Conservation (phyloP, 352 stramenopile species). For the Pythium brachiatum region DNA sequence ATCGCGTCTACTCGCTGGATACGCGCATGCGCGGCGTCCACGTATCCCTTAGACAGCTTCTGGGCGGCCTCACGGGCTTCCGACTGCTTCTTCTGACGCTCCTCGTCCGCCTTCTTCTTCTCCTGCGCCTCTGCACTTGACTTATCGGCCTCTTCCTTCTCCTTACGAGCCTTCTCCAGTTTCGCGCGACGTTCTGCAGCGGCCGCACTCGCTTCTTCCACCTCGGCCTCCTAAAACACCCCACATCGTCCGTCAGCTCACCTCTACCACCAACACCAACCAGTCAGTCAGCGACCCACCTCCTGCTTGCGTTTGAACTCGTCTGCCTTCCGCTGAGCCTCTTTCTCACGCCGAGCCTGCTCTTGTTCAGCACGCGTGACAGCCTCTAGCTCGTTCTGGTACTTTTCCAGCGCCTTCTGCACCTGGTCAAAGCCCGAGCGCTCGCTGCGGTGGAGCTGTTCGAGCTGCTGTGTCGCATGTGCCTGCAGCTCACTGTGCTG, state of each 20-base stretch:
- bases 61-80: slow-evolving; percentile 35
- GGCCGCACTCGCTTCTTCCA: slow-evolving; percentile 30
- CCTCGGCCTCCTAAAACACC: slow-evolving; percentile 23
- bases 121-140: slow-evolving; percentile 11
- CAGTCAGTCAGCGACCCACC: neutral
- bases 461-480: slow-evolving; percentile 32
- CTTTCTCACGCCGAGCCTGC: slow-evolving; percentile 34
- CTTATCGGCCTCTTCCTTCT: slow-evolving; percentile 24
- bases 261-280: neutral
- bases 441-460: slow-evolving; percentile 43
- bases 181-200: slow-evolving; percentile 31
- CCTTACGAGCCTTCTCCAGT: slow-evolving; percentile 25
- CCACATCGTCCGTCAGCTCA: neutral
- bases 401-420: slow-evolving; percentile 47
- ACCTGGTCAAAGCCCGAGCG: slow-evolving; percentile 39
- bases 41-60: slow-evolving; percentile 40
- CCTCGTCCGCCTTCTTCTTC: slow-evolving; percentile 29
- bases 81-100: slow-evolving; percentile 35
- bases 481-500: slow-evolving; percentile 39
- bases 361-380: slow-evolving; percentile 33
- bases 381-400: slow-evolving; percentile 37
- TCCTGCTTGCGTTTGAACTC: slow-evolving; percentile 39
- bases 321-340: slow-evolving; percentile 27
- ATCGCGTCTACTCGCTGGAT: slow-evolving; percentile 52
- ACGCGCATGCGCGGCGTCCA: slow-evolving; percentile 31